phyloP scores from a whole-genome alignment of 75 land plant species.

The Selaginella moellendorffii region DNA sequence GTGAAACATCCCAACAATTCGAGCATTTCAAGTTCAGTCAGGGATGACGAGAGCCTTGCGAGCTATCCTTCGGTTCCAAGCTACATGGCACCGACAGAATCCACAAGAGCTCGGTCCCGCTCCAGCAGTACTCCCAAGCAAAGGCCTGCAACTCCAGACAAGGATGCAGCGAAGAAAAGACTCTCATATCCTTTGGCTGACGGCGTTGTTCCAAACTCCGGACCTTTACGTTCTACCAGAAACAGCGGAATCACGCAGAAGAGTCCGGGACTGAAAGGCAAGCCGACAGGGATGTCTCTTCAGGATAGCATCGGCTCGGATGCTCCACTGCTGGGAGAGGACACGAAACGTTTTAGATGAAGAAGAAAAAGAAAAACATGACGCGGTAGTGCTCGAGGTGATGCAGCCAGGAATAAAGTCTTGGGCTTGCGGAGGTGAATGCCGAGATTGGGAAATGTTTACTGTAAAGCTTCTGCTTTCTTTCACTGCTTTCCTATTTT shows the following conservation, averaged over 20 bases:
- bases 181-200: neutral
- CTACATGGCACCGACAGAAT: constrained; percentile 16
- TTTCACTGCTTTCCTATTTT: no score
- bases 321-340: neutral
- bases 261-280: no score
- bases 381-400: neutral
- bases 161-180: neutral
- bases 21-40: neutral
- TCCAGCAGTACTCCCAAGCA: constrained; percentile 7
- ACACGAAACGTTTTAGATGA: neutral
- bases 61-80: constrained; percentile 9
- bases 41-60: constrained; percentile 9
- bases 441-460: no score
- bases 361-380: neutral
- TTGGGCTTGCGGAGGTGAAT: no score
- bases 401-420: neutral
- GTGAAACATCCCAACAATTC: neutral
- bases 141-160: neutral
- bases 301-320: neutral
- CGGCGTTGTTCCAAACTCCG: neutral
- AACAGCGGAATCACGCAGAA: neutral
- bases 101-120: constrained; percentile 10
- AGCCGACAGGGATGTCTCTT: neutral
- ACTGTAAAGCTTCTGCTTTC: no score
- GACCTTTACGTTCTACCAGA: neutral